Evolutionary conservation across 208 protist species (phyloP).

Genomic region (Crithidia thermophila): DNA sequence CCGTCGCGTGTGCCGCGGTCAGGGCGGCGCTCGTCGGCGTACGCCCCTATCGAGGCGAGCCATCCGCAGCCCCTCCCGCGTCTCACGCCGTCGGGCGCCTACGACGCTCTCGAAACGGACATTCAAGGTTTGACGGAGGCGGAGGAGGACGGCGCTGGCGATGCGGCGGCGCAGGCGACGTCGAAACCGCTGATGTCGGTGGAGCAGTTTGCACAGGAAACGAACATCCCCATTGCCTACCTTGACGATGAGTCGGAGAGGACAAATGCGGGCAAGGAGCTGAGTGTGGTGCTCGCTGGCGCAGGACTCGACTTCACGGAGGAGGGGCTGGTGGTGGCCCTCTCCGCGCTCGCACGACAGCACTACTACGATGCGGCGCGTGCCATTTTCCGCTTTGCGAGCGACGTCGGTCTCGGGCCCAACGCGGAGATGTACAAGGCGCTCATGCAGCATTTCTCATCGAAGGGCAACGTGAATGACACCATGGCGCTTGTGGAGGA

Average conservation of each 20-base stretch:
- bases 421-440: conserved; percentile 85
- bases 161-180: too few relatives aligned
- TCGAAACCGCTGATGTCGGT: conserved; percentile 38
- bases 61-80: neutral
- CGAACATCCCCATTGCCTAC: conserved; percentile 81
- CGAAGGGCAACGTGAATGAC: conserved; percentile 64
- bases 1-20: conserved; percentile 48
- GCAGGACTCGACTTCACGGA: conserved; percentile 81
- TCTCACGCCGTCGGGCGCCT: conserved; percentile 24
- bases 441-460: conserved; percentile 74
- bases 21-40: conserved; percentile 47
- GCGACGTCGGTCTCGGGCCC: conserved; percentile 66
- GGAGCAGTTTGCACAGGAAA: conserved; percentile 50
- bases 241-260: conserved; percentile 83
- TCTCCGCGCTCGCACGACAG: conserved; percentile 67
- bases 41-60: conserved; percentile 15
- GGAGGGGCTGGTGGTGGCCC: conserved; percentile 71
- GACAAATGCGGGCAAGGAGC: conserved; percentile 76
- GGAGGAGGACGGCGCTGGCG: neutral
- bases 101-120: conserved; percentile 50
- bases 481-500: conserved; percentile 86
- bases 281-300: conserved; percentile 62
- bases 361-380: conserved; percentile 64
- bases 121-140: conserved; percentile 7
- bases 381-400: conserved; percentile 78